phyloP scores from a whole-genome alignment of 805 yeast genomes.

The Priceomyces medius region DNA sequence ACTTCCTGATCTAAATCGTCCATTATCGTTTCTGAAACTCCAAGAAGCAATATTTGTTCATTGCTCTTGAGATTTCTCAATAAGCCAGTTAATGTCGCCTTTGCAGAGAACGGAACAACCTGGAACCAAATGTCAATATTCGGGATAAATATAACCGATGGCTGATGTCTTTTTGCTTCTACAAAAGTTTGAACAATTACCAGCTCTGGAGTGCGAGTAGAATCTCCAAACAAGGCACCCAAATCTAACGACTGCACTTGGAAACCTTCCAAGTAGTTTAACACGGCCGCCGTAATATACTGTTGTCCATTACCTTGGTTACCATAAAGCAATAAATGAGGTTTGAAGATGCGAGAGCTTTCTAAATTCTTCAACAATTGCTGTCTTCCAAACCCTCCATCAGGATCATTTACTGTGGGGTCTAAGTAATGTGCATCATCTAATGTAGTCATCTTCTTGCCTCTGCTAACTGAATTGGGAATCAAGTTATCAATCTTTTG shows the following conservation, averaged over 20 bases:
- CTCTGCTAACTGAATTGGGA: conserved; percentile 46
- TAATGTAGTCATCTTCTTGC: conserved; percentile 52
- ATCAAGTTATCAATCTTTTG: conserved; percentile 53
- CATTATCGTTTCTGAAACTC: conserved; percentile 56
- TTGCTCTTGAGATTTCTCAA: conserved; percentile 65
- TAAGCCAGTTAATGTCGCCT: conserved; percentile 68
- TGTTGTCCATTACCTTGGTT: conserved; percentile 81
- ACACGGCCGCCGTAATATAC: conserved; percentile 76
- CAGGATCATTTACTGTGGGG: conserved; percentile 52
- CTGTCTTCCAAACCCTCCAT: conserved; percentile 69
- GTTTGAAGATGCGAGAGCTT: conserved; percentile 71
- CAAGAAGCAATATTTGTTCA: conserved; percentile 74
- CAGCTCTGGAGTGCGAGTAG: conserved; percentile 80
- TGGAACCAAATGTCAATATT: conserved; percentile 74
- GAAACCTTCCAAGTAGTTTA: conserved; percentile 83
- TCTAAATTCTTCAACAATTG: conserved; percentile 53
- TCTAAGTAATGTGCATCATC: conserved; percentile 71
- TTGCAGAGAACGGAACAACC: conserved; percentile 67
- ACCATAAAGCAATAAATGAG: conserved; percentile 76
- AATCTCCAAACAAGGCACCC: conserved; percentile 71
- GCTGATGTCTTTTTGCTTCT: conserved; percentile 88
- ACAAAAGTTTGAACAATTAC: conserved; percentile 77
- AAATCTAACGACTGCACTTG: conserved; percentile 86
- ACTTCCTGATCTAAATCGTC: conserved; percentile 47
- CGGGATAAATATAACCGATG: conserved; percentile 82